Conservation (phyloP, 1,284 basidiomycete species). For the Puccinia hordei region DNA sequence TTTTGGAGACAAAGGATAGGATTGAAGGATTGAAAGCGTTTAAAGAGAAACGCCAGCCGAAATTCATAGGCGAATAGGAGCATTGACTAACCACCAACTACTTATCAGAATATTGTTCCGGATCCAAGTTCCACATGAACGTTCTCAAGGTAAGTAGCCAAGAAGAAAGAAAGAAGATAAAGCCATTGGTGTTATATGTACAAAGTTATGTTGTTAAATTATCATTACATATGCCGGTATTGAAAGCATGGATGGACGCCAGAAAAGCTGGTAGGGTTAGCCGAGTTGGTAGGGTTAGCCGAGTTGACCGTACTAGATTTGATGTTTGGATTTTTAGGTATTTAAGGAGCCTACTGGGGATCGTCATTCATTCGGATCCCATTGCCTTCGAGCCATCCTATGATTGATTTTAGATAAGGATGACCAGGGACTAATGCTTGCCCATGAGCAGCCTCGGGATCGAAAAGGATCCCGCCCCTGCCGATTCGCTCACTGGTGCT, state of each 20-base stretch:
- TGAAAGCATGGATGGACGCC: background rate
- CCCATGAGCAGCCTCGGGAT: slow-evolving; percentile 35
- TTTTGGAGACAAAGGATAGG: slow-evolving; percentile 77
- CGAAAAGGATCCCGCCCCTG: slow-evolving; percentile 28
- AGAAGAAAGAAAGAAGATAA: background rate
- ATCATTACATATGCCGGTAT: background rate
- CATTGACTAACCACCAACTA: background rate
- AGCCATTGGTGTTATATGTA: slow-evolving; percentile 13
- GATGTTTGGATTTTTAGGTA: background rate
- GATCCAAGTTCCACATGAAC: background rate
- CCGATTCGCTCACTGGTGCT: background rate
- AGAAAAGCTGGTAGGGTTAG: background rate
- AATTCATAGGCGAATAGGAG: slow-evolving; percentile 75
- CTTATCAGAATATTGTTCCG: background rate
- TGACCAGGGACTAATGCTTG: slow-evolving; percentile 31
- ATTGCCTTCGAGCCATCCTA: slow-evolving; percentile 35
- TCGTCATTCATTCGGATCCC: slow-evolving; percentile 10
- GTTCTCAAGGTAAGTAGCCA: background rate
- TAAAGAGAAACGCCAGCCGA: slow-evolving; percentile 78
- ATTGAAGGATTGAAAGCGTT: slow-evolving; percentile 84
- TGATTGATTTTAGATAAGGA: slow-evolving; percentile 25
- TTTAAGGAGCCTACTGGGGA: background rate
- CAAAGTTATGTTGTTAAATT: slow-evolving; percentile 13
- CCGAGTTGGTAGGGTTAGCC: background rate
- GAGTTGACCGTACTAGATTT: too few species aligned